Conservation (phyloP, 2,329 filamentous ascomycete species). For the Cryphonectria nitschkei region DNA sequence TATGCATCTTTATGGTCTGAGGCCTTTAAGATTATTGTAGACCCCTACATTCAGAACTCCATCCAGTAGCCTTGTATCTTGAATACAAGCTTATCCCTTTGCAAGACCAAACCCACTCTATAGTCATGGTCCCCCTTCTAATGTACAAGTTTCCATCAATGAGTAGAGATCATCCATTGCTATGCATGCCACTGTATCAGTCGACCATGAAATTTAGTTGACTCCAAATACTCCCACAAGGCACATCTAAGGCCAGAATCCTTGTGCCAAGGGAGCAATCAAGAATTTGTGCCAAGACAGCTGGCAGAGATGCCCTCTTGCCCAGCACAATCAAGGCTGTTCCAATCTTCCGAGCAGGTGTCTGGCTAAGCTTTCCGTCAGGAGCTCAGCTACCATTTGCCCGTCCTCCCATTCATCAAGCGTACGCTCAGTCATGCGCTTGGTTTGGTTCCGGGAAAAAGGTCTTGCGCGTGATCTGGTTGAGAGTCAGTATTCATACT, state of each 20-base stretch:
- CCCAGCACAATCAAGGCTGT: not conserved
- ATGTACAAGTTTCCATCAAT: slow-evolving; percentile 54
- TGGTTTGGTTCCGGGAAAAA: slow-evolving; percentile 32
- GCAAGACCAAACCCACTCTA: slow-evolving; percentile 32
- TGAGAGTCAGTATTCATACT: slow-evolving; percentile 4
- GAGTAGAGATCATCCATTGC: slow-evolving; percentile 59
- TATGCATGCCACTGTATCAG: slow-evolving; percentile 38
- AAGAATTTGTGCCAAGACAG: no score
- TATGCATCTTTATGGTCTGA: not conserved
- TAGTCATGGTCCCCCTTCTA: slow-evolving; percentile 40
- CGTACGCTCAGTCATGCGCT: not conserved
- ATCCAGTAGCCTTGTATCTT: slow-evolving; percentile 2
- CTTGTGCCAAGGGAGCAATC: not conserved
- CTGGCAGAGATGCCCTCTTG: not conserved
- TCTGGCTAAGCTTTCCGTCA: not conserved
- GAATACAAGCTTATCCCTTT: not conserved
- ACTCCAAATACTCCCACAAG: slow-evolving; percentile 32
- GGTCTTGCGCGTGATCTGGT: slow-evolving; percentile 33
- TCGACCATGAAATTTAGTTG: slow-evolving; percentile 23
- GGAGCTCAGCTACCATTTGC: not conserved
- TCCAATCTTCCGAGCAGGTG: not conserved
- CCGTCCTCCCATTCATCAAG: no score
- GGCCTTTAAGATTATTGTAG: not conserved
- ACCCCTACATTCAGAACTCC: not conserved
- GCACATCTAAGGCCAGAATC: slow-evolving; percentile 13